Percentiles rank a stretch among this genome's conserved stretches.
Evolutionary conservation across 768 basidiomycete species (phyloP).

Genomic region (Suillus luteus): DNA sequence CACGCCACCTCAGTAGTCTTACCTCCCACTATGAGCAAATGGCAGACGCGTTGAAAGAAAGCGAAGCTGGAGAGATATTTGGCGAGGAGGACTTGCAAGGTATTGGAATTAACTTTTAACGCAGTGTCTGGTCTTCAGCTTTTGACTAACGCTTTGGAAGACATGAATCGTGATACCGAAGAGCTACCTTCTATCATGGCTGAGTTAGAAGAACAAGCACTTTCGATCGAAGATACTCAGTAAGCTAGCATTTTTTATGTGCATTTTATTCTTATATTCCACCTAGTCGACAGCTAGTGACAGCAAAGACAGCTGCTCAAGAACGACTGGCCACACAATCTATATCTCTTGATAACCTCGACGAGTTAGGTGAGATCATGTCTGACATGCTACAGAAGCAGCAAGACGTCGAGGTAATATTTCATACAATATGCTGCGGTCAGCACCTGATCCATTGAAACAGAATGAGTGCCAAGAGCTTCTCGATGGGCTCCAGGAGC

Average conservation of each 20-base stretch:
- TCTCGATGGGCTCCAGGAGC: slow-evolving; percentile 57
- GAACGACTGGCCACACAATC: slow-evolving; percentile 52
- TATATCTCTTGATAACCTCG: slow-evolving; percentile 61
- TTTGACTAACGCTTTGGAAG: slow-evolving; percentile 36
- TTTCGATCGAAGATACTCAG: slow-evolving; percentile 57
- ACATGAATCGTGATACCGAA: slow-evolving; percentile 79
- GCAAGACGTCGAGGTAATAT: slow-evolving; percentile 63
- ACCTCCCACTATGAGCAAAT: slow-evolving; percentile 79
- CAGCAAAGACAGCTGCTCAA: slow-evolving; percentile 44
- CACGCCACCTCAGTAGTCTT: slow-evolving; percentile 68
- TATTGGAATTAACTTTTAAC: slow-evolving; percentile 26
- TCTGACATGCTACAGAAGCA: slow-evolving; percentile 72
- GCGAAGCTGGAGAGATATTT: slow-evolving; percentile 68
- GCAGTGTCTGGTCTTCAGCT: not conserved
- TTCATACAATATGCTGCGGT: not conserved
- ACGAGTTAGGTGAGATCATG: slow-evolving; percentile 81
- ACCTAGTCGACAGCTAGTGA: slow-evolving; percentile 51
- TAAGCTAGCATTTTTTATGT: slow-evolving; percentile 29
- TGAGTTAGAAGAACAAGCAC: slow-evolving; percentile 64
- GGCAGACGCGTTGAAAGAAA: slow-evolving; percentile 64
- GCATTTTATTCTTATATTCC: slow-evolving; percentile 10
- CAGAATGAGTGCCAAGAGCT: slow-evolving; percentile 56
- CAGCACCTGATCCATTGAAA: slow-evolving; percentile 3
- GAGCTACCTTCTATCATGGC: slow-evolving; percentile 74
- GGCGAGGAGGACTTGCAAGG: slow-evolving; percentile 71